Evolutionary conservation across 176 grass and related monocot species (phyloP), one percentile per base, ranked within the genome.

Genomic region (Themeda triandra): DNA sequence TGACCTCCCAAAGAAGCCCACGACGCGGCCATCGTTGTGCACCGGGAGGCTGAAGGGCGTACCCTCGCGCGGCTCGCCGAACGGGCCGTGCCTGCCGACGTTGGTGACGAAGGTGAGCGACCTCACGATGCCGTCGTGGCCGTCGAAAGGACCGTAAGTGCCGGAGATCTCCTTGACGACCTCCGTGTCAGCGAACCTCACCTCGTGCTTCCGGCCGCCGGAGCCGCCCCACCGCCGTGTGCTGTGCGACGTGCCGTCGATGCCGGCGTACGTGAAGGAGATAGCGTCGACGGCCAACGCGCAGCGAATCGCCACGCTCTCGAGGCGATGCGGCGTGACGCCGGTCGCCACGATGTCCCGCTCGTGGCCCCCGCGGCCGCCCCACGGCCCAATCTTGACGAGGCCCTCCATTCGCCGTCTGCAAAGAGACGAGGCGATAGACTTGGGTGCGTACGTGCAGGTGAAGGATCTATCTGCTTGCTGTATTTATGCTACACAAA

Each of bases 21-120:
- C 79, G 46, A 81, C 48, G 4, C 79, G 66, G 5, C 2, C 32
- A 21, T 48, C 41, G 28, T 49, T 6, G 2, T 19, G 29, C 66
- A 81, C 1, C 2, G 79, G 46, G 32, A 81, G 4, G 46, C 46
- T 27, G 79, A 81, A 81, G 0, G n/a, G 64, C 45, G 32, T 70
- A 21, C 79, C 45, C 21, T 70, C 0, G 2, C 0, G 4, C 4
- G 18, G 4, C 30, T 24, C 23, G n/a, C 65, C 79, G 15, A 81
- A 70, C 32, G 40, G 63, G 10, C 31, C 66, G 48, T 70, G 65
- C 49, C 29, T 58, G 67, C 66, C 9, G 48, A 2, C 35, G 48
- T 44, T 82, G 80, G 80, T 82, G 49, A 82, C 51, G 33, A 82
- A 30, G 4, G 48, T 72, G 21, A 72, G 80, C 14, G 67, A 82